Evolutionary conservation across 208 protist species (phyloP).

Genomic region (Leishmania martiniquensis): DNA sequence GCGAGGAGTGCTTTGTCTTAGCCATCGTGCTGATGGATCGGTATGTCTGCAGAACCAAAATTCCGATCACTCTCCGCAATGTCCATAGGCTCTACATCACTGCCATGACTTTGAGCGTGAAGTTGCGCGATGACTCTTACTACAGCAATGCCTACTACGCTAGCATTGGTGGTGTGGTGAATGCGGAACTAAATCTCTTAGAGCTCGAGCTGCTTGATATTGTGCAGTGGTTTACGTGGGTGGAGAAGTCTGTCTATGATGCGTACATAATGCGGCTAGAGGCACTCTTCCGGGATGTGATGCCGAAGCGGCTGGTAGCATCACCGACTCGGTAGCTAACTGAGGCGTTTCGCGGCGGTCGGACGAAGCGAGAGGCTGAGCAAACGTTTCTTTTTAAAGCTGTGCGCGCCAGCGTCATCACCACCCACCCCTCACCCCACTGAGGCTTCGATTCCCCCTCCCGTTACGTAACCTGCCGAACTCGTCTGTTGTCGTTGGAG

Average conservation of each 20-base stretch:
- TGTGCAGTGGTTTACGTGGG: constrained; percentile 86
- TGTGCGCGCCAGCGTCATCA: too few species aligned
- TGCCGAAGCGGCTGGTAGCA: constrained; percentile 6
- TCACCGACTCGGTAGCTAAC: background rate
- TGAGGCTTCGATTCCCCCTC: background rate
- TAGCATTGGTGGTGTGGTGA: constrained; percentile 85
- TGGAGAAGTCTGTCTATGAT: constrained; percentile 68
- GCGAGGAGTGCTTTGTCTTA: constrained; percentile 91
- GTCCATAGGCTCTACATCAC: constrained; percentile 91
- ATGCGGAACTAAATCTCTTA: constrained; percentile 83
- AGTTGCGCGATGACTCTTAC: constrained; percentile 91
- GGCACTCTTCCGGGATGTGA: constrained; percentile 31
- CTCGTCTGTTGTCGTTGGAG: background rate
- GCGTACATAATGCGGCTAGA: constrained; percentile 43
- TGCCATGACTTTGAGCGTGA: constrained; percentile 85
- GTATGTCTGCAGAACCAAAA: constrained; percentile 59
- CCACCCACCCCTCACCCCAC: background rate
- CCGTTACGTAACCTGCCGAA: background rate
- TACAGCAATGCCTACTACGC: constrained; percentile 94
- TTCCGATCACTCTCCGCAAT: constrained; percentile 57
- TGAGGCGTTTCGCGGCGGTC: too few species aligned
- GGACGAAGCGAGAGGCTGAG: background rate
- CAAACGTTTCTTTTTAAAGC: background rate
- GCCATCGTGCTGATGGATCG: constrained; percentile 93
- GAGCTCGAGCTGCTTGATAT: constrained; percentile 87